Percentiles rank a stretch among this genome's conserved stretches.
Evolutionary conservation across 176 grass and related monocot species (phyloP).

Genomic region (Tuctoria greenei): DNA sequence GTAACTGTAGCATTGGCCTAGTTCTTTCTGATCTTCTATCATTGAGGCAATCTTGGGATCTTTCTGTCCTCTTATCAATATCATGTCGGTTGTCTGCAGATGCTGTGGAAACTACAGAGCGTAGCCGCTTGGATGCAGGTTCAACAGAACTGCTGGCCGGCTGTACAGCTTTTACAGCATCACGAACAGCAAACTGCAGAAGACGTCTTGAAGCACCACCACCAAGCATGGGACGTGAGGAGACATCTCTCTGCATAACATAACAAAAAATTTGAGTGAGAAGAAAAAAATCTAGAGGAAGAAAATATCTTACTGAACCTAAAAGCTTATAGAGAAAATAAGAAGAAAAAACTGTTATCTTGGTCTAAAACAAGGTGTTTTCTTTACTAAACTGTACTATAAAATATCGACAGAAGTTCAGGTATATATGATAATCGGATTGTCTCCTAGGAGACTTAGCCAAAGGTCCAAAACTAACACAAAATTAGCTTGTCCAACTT

Average conservation of each 20-base stretch:
- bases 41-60: slow-evolving; percentile 27
- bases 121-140: slow-evolving; percentile 67
- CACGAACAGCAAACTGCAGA: slow-evolving; percentile 88
- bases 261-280: neutral
- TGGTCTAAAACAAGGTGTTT: slow-evolving; percentile 8
- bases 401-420: slow-evolving; percentile 35
- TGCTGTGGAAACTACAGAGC: slow-evolving; percentile 70
- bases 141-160: slow-evolving; percentile 48
- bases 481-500: neutral
- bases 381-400: neutral
- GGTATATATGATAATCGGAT: neutral
- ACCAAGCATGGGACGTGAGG: slow-evolving; percentile 50
- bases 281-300: neutral
- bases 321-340: slow-evolving; percentile 16
- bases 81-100: slow-evolving; percentile 48
- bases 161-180: slow-evolving; percentile 86
- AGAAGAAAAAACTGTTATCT: neutral
- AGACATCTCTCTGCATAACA: slow-evolving; percentile 45
- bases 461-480: slow-evolving; percentile 10
- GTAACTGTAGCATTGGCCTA: slow-evolving; percentile 48
- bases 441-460: neutral
- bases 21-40: slow-evolving; percentile 60
- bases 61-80: slow-evolving; percentile 46
- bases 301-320: slow-evolving; percentile 3
- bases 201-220: slow-evolving; percentile 77